phyloP scores from a whole-genome alignment of 176 grass and related monocot species.

The Triticum timopheevii region DNA sequence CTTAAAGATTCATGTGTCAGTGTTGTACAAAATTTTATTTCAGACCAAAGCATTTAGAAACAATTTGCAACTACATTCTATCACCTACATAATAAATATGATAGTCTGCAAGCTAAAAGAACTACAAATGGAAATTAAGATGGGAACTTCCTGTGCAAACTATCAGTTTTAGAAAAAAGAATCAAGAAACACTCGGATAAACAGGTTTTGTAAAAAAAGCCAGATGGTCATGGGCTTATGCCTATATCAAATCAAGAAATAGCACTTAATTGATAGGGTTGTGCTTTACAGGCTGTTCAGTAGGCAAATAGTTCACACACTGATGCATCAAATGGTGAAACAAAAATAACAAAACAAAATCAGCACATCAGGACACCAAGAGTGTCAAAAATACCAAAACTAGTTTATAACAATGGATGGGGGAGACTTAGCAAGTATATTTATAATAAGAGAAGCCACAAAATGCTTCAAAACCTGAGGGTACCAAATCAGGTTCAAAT shows the following conservation, averaged over 20 bases:
- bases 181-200: background rate
- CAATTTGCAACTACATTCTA: background rate
- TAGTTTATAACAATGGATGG: background rate
- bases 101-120: background rate
- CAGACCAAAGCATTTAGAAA: background rate
- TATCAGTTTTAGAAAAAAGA: background rate
- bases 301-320: background rate
- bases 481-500: background rate
- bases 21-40: background rate
- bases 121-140: background rate
- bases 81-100: background rate
- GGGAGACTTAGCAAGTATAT: background rate
- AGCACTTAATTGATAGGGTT: background rate
- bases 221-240: background rate
- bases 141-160: conserved; percentile 14
- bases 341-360: conserved; percentile 3
- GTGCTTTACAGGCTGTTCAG: background rate
- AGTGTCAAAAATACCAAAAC: conserved; percentile 5
- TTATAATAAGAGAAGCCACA: background rate
- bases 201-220: background rate
- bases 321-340: background rate
- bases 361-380: background rate
- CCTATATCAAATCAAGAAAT: background rate
- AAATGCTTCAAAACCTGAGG: conserved; percentile 3
- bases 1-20: background rate